Base-by-base conservation (phyloP, 139 green algal species). In the Pycnococcus provasolii region DNA sequence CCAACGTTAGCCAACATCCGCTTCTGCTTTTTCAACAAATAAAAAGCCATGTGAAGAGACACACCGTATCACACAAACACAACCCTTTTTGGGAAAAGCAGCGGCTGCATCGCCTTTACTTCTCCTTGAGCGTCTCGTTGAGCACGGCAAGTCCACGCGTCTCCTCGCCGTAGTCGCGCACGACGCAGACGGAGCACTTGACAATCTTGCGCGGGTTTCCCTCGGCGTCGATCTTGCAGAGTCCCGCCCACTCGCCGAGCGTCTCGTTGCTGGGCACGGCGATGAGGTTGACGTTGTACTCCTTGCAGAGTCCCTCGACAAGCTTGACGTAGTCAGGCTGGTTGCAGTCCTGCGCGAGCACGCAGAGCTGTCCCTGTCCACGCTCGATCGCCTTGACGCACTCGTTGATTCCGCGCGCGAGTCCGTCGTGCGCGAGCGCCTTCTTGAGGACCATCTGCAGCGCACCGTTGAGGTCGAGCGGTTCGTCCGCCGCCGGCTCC, bases 291-390 rank as follows among this genome's bases (percentile, higher is more conserved):
- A 98, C 91, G 70, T 88, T 88, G 72, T 96, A 85, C 89, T 99
- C 94, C 47, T 86, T 79, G 83, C 93, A 99, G 60, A 99, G 88
- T 0, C 88, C 94, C 86, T 97, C 86, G 39, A 98, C 92, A 53
- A 99, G 89, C 89, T 99, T 99, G 79, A 91, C 96, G 87, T 97
- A 98, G 82, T 97, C 91, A 62, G 91, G 85, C 82, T 98, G 87
- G 85, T 97, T 90, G 88, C 91, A 97, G 87, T 99, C 90, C 75
- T 98, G 84, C 41, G 93, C 91, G 46, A 99, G 82, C 64, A 99
- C 85, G 80, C 86, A 95, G 64, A 99, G 84, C 84, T 95, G 90
- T 8, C 83, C 90, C 72, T 88, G 73, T 64, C 85, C 79, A 52
- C 85, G 79, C 77, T 94, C 86, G 39, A 95, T 85, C 40, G 87